Evolutionary conservation across 2,329 filamentous ascomycete genomes (phyloP).

Genomic region (Aspergillus sojae): DNA sequence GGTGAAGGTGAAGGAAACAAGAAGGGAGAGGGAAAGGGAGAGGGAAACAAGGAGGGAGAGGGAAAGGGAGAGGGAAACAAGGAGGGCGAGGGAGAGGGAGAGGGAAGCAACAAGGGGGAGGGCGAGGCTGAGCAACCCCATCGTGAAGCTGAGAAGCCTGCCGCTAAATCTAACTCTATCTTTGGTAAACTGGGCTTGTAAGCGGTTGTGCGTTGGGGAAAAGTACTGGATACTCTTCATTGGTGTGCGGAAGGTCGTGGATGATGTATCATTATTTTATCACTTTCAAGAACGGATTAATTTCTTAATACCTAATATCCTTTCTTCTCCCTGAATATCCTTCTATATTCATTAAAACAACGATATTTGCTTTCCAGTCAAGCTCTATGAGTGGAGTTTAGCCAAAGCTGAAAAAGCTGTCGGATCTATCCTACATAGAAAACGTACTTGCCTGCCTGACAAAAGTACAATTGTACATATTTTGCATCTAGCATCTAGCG

Average conservation of each 20-base stretch:
- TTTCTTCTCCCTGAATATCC: no score
- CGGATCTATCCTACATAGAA: no score
- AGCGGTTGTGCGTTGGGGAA: not conserved
- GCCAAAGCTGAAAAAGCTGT: no score
- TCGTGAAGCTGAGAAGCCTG: not conserved
- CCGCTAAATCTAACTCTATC: not conserved
- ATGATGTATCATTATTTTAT: not conserved
- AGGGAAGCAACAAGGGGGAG: not conserved
- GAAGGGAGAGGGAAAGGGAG: not conserved
- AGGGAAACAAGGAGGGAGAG: not conserved
- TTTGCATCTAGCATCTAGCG: no score
- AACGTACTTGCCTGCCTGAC: no score
- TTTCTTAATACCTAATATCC: not conserved
- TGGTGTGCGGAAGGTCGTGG: not conserved
- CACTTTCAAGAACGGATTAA: not conserved
- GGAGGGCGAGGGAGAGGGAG: not conserved
- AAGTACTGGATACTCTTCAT: not conserved
- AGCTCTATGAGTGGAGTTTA: not conserved
- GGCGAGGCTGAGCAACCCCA: not conserved
- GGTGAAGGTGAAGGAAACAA: not conserved
- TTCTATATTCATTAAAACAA: no score
- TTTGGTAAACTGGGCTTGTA: not conserved
- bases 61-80: not conserved
- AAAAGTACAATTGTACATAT: no score
- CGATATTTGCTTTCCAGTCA: not conserved